phyloP scores from a whole-genome alignment of 306 rosid genomes.

The Bauhinia variegata region DNA sequence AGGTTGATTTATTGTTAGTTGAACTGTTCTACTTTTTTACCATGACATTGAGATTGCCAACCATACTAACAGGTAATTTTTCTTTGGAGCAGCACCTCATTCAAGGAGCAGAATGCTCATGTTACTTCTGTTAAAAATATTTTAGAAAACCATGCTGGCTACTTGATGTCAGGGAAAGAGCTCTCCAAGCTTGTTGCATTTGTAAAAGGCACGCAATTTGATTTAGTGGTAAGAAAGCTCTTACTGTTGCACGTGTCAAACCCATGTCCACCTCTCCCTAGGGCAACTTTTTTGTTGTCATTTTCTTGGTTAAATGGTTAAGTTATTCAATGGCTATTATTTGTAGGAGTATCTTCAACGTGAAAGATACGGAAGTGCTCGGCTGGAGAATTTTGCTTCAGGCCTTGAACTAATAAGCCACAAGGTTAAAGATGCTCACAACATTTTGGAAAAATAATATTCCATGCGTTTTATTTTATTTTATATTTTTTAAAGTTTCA shows the following conservation, averaged over 20 bases:
- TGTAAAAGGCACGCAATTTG: conserved; percentile 96
- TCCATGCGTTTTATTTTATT: conserved; percentile 8
- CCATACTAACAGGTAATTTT: conserved; percentile 35
- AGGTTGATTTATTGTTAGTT: conserved; percentile 49
- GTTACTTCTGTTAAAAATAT: conserved; percentile 84
- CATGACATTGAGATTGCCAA: conserved; percentile 20
- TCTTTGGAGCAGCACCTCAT: conserved; percentile 62
- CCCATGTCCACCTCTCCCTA: background rate
- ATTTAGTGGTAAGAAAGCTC: conserved; percentile 77
- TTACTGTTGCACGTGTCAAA: conserved; percentile 30
- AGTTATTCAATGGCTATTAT: conserved; percentile 29
- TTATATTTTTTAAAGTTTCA: conserved; percentile 23
- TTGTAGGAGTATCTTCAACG: conserved; percentile 92
- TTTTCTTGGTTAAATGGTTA: conserved; percentile 26
- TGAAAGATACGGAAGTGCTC: conserved; percentile 86
- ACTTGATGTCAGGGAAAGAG: conserved; percentile 92
- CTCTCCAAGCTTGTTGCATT: conserved; percentile 97
- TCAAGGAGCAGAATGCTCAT: conserved; percentile 91
- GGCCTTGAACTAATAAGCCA: conserved; percentile 90
- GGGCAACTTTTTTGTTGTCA: conserved; percentile 3
- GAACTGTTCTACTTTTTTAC: conserved; percentile 28
- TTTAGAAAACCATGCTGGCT: conserved; percentile 92
- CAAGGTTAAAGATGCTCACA: conserved; percentile 54
- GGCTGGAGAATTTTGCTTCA: conserved; percentile 87
- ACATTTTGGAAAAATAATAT: conserved; percentile 26